Evolutionary conservation across 2,329 filamentous ascomycete genomes (phyloP), one percentile per base, ranked within the genome.

Genomic region (Beauveria caledonica): DNA sequence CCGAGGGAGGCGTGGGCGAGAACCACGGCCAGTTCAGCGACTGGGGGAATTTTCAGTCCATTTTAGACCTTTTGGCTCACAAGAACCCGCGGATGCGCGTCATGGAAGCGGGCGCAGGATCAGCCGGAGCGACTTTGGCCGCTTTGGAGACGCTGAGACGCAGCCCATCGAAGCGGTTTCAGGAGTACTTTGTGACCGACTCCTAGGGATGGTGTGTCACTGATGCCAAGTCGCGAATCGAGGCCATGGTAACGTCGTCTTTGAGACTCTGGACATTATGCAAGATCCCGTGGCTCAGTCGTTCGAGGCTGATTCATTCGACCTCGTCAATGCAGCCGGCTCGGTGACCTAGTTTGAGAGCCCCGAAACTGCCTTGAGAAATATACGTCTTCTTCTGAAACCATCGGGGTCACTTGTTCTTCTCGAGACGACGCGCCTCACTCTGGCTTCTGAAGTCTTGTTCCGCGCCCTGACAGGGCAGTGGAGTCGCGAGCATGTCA

Each of bases 81-180:
- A 40, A n/a, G 5, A 58, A 61, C 17, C 60, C 60, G 3, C 50
- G 39, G 5, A 21, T 17, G 3, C 17, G 39, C 1, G 36, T 77
- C 25, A 58, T 78, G 2, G 62, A 64, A 15, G 64, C 74, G 3
- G 74, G 75, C 46, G 74, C 71, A n/a, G 76, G 76, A 1, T 76
- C 72, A 1, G 76, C 73, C 2, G 77, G 27, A 65, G 66, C 2
- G 2, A 57, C 59, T 13, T 29, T 27, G 25, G 13, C 19, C 23
- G 52, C 27, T 8, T 51, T 62, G 51, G 49, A n/a, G 46, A 60
- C 53, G 6, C 42, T 61, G 1, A 23, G 8, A 17, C 23, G 2
- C 23, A 55, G 44, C 25, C 63, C n/a, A 2, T 29, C 55, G n/a
- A 59, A 63, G 50, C 68, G 17, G 3, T 79, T 77, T 61, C 73